Percentiles rank a stretch among this genome's conserved stretches.
These are phyloP conservation scores for Thecaphora frezii DNA, from an alignment of 1,284 basidiomycete genomes.

Conservation along the genomic window DNA sequence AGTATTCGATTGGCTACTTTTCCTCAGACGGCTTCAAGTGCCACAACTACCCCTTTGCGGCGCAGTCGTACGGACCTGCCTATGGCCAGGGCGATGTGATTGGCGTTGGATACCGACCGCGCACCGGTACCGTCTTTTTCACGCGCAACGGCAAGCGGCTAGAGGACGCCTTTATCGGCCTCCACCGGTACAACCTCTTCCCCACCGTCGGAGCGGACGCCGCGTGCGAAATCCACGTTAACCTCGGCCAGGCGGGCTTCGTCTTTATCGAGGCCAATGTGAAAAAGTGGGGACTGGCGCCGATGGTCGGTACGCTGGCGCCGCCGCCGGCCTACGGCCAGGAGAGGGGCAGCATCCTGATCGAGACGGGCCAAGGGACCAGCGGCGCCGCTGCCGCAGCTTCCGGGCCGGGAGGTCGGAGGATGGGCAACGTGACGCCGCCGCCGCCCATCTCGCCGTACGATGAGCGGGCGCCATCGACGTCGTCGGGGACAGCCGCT, in stretches of 20 bases:
- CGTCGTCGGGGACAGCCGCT: not conserved
- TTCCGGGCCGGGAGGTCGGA: not conserved
- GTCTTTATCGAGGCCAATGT: constrained; percentile 59
- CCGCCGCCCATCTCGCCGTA: constrained; percentile 38
- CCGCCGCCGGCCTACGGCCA: constrained; percentile 58
- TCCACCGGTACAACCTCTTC: constrained; percentile 56
- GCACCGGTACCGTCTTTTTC: constrained; percentile 57
- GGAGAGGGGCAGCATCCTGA: constrained; percentile 58
- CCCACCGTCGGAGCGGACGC: constrained; percentile 56
- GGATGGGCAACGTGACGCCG: constrained; percentile 10
- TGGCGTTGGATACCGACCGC: constrained; percentile 55
- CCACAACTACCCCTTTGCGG: constrained; percentile 93
- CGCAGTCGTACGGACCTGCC: constrained; percentile 78
- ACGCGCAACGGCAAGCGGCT: constrained; percentile 56
- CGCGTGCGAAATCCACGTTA: constrained; percentile 55
- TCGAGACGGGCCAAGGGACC: constrained; percentile 44
- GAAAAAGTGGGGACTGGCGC: constrained; percentile 58
- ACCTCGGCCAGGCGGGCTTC: constrained; percentile 58
- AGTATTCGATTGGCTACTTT: constrained; percentile 93
- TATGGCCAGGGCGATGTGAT: constrained; percentile 75
- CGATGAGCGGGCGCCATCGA: constrained; percentile 25
- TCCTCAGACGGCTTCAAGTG: constrained; percentile 91
- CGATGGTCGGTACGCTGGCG: constrained; percentile 57
- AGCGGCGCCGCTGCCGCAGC: constrained; percentile 14
- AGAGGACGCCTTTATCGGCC: constrained; percentile 55